Evolutionary conservation across 768 basidiomycete species (phyloP), one percentile per base, ranked within the genome.

Genomic region (Rhizopogon salebrosus): DNA sequence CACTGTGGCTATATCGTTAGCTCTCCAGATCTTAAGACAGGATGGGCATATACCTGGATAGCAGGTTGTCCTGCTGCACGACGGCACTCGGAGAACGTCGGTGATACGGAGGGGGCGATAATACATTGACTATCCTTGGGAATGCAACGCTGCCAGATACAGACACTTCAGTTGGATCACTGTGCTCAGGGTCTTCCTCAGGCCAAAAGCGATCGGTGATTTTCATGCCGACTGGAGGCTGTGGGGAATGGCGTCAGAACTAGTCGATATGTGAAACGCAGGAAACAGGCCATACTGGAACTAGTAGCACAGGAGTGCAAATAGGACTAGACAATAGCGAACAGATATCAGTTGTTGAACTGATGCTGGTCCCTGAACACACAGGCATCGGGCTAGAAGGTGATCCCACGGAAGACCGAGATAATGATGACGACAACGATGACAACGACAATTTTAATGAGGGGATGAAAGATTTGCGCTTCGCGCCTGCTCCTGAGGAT

Each of bases 161-260:
- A 52, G 57, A 41, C 46, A 56, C 53, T 57, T 60, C 65, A 60
- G 61, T 61, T 53, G 57, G 48, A 29, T 24, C 52, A 6, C 50
- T 43, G 13, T 36, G 18, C 4, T 29, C 29, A 22, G 11, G 16
- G 37, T 67, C 67, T 23, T 67, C 67, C 53, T 66, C 62, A 48
- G 67, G 66, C 63, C 66, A 69, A 55, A 67, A 67, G 1, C 56
- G 54, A 29, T 69, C 67, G 18, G 63, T 26, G 0, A 67, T 67
- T 55, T 63, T 67, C 3, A 58, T 48, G 26, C 66, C 66, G 51
- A 69, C 59, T 8, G 53, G 46, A 20, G 64, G 65, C 65, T 67
- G 42, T 43, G 24, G n/a, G n/a, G 36, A 50, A 41, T 26, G 6
- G 48, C 1, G 51, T 5, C 6, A 41, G 23, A 53, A 37, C 38